Base-by-base conservation (phyloP, 1,139 yeast genomes). In the Diutina neorugosa region DNA sequence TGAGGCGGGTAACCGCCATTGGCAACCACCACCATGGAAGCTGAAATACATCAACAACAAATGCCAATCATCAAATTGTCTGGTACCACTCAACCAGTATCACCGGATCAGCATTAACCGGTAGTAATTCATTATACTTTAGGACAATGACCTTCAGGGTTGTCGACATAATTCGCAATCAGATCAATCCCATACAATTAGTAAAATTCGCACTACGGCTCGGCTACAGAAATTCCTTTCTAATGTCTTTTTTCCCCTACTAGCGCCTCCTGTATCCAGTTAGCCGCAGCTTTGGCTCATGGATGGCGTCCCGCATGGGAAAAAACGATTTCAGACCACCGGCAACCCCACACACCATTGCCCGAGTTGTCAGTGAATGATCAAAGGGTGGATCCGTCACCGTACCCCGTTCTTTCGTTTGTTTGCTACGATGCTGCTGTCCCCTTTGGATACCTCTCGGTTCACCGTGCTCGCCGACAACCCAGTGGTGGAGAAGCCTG, bases 401-500 rank as follows among this genome's bases (percentile, higher is more conserved):
- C 48, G 48, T 23, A 11, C 34, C 19, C 31, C 46, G n/a, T 44
- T 44, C 34, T 21, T 21, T 44, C 48, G 48, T 16, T 23, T 44
- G 19, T 43, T 43, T 14, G n/a, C 20, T 19, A 43, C 46, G 7
- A 44, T 23, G 48, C 34, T n/a, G 34, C 16, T 5, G 12, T 11
- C 25, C 11, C 48, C 48, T 11, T 14, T 23, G 34, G 37, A 31
- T 31, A 11, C 37, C 14, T 40, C 43, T 9, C 16, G 40, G 9
- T 46, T 23, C 18, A 25, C 37, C n/a, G 23, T 46, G 21, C 9
- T 46, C 3, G 50, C 40, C 23, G 50, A 46, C 27, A 27, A 46
- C 19, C 20, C 21, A n/a, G 55, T 62, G 25, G 68, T 79, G 8
- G 74, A 75, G 31, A 84, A 81, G 61, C 90, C 93, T 0, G 76